Evolutionary conservation across 495 filamentous ascomycete species (phyloP).

Genomic region (Aspergillus steynii): DNA sequence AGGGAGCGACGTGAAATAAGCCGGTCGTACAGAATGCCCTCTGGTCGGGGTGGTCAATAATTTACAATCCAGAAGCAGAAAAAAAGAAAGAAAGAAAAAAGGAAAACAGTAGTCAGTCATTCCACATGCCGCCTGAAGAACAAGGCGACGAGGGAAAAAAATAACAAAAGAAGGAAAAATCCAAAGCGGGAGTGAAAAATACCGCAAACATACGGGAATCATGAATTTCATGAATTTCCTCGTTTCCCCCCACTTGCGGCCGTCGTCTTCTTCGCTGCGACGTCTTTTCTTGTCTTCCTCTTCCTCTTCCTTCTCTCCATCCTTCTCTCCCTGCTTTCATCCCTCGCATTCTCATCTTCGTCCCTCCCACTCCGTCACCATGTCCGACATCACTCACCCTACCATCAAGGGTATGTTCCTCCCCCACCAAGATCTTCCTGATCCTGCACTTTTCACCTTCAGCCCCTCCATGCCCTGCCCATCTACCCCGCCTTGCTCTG

Average conservation of each 20-base stretch:
- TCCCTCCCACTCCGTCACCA: conserved; percentile 33
- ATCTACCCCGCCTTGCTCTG: conserved; percentile 25
- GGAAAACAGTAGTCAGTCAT: not conserved
- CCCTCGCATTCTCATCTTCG: conserved; percentile 12
- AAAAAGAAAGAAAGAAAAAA: no score
- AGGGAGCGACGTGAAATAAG: not conserved
- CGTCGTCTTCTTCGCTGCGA: not conserved
- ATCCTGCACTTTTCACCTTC: conserved; percentile 1
- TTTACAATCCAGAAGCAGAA: no score
- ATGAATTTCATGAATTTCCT: not conserved
- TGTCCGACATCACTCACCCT: conserved; percentile 60
- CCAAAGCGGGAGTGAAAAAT: not conserved
- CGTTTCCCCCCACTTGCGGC: not conserved
- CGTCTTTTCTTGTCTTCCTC: conserved; percentile 1
- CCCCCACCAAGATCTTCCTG: conserved; percentile 7
- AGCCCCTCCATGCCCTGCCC: conserved; percentile 21
- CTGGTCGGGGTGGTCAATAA: no score
- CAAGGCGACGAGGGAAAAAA: no score
- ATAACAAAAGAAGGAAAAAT: no score
- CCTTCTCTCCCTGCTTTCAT: conserved; percentile 19
- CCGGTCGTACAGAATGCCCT: not conserved
- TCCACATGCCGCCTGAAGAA: not conserved
- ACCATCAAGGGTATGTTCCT: conserved; percentile 57
- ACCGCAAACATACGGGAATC: not conserved
- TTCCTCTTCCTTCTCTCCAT: conserved; percentile 19